A percentile compares a stretch with the other conserved stretches of the same genome.
phyloP scores from a whole-genome alignment of 2,329 filamentous ascomycete species.

The Trichocomaceae sp. region DNA sequence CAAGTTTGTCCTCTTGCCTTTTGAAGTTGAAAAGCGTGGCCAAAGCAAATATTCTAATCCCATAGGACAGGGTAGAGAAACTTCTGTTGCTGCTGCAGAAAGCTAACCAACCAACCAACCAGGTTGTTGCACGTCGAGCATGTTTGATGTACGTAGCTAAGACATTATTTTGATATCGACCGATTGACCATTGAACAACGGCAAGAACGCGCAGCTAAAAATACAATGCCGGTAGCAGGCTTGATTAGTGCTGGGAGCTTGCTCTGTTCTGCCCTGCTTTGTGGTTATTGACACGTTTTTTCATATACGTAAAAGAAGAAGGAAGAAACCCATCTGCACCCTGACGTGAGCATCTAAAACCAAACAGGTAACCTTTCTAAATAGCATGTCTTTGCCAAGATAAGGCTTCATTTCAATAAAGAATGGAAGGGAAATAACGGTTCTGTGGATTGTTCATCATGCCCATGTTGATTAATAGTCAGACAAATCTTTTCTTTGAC shows the following conservation, averaged over 20 bases:
- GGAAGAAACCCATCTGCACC: background rate
- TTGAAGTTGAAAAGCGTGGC: background rate
- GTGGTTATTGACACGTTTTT: background rate
- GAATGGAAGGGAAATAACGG: background rate
- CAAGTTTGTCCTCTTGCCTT: background rate
- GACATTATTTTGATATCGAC: constrained; percentile 2
- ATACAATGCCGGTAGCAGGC: background rate
- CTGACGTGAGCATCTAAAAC: background rate
- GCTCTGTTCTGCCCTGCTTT: background rate
- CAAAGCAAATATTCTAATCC: background rate
- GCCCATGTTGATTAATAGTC: background rate
- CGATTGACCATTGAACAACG: background rate
- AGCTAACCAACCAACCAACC: constrained; percentile 4
- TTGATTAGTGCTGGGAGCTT: background rate
- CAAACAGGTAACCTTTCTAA: constrained; percentile 3
- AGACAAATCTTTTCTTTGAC: background rate
- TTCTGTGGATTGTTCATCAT: background rate
- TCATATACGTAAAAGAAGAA: background rate
- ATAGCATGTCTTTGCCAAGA: background rate
- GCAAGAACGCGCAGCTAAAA: background rate
- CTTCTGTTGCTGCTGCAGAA: background rate
- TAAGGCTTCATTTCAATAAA: background rate
- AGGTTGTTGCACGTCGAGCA: constrained; percentile 6
- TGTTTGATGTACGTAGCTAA: background rate
- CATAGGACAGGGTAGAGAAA: background rate